Conservation (phyloP, 495 filamentous ascomycete genomes). For the Talaromyces liani region DNA sequence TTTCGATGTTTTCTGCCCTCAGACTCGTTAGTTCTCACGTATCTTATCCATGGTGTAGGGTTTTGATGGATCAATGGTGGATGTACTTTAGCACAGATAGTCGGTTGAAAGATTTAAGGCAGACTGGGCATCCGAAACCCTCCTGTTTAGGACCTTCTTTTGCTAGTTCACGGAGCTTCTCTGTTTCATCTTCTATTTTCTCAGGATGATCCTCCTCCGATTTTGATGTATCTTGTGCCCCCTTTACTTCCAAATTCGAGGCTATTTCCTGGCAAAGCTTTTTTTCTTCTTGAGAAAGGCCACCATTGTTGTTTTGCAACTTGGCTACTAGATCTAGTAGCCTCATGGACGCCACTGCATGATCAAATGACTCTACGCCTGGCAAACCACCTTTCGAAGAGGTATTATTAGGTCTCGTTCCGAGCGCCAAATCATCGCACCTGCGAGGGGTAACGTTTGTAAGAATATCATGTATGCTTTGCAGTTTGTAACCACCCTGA, state of each 20-base stretch:
- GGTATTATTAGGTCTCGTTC: background rate
- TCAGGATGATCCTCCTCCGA: background rate
- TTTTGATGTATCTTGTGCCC: background rate
- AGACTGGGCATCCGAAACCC: background rate
- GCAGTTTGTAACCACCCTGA: background rate
- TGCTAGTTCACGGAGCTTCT: background rate
- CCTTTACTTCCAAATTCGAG: background rate
- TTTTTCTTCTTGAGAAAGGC: background rate
- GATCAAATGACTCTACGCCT: background rate
- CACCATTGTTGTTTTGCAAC: background rate
- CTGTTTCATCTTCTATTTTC: background rate
- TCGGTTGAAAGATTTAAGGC: conserved; percentile 9
- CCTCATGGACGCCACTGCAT: background rate
- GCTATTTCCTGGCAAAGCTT: background rate
- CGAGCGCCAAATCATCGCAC: background rate
- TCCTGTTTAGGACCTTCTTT: background rate
- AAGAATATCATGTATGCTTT: background rate
- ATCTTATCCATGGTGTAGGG: background rate
- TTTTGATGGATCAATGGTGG: background rate
- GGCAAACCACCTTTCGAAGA: background rate
- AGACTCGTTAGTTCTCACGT: background rate
- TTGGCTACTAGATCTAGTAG: background rate
- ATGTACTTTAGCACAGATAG: background rate
- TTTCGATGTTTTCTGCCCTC: conserved; percentile 72
- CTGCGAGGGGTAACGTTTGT: background rate